phyloP scores from a whole-genome alignment of 2,329 filamentous ascomycete genomes.

The Davidsoniella eucalypti region DNA sequence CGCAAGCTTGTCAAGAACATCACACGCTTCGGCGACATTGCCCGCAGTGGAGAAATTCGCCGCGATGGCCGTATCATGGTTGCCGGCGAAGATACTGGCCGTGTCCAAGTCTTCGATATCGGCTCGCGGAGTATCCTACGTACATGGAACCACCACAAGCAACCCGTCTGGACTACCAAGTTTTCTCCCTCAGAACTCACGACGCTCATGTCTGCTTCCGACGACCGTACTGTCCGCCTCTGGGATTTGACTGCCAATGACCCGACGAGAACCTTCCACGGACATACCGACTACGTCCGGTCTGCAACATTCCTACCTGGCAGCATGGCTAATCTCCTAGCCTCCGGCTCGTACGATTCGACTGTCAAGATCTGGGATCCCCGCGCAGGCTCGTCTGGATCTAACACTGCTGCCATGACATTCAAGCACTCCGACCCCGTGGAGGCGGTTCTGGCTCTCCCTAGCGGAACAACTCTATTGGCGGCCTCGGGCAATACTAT shows the following conservation, averaged over 20 bases:
- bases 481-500: conserved; percentile 75
- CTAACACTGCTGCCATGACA: conserved; percentile 56
- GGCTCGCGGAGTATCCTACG: conserved; percentile 77
- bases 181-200: conserved; percentile 88
- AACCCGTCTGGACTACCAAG: conserved; percentile 80
- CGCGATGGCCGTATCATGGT: conserved; percentile 78
- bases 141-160: conserved; percentile 88
- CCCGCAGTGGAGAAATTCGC: conserved; percentile 75
- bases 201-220: conserved; percentile 71
- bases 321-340: conserved; percentile 54
- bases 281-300: conserved; percentile 86
- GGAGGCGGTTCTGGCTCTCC: conserved; percentile 74
- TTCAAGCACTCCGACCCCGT: conserved; percentile 89
- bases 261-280: conserved; percentile 61
- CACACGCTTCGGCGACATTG: conserved; percentile 80
- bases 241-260: conserved; percentile 82
- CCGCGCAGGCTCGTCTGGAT: conserved; percentile 38
- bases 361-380: conserved; percentile 92
- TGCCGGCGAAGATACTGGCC: conserved; percentile 79
- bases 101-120: conserved; percentile 90
- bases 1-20: conserved; percentile 89
- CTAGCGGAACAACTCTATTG: conserved; percentile 71
- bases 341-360: conserved; percentile 87
- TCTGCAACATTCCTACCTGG: conserved; percentile 72
- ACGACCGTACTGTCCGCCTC: conserved; percentile 80